Conservation (phyloP, 768 basidiomycete genomes). For the Xerocomus potaroensis region DNA sequence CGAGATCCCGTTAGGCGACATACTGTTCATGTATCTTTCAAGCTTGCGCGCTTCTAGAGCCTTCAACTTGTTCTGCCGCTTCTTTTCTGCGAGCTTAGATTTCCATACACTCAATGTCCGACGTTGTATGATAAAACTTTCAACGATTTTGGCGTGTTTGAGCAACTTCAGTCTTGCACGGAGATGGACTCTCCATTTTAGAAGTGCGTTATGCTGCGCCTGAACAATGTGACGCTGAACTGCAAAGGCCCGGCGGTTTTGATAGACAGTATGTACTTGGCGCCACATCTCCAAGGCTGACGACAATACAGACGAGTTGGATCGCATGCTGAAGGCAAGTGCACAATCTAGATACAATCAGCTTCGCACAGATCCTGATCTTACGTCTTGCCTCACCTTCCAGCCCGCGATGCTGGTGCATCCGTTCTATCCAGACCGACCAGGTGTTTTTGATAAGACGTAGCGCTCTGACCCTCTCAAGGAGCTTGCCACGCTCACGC, state of each 20-base stretch:
- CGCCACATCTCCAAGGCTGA: conserved; percentile 45
- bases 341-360: conserved; percentile 41
- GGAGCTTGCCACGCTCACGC: conserved; percentile 54
- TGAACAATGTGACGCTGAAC: conserved; percentile 34
- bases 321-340: conserved; percentile 44
- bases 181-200: conserved; percentile 54
- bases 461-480: conserved; percentile 48
- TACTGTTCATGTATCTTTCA: conserved; percentile 24
- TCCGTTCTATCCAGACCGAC: conserved; percentile 46
- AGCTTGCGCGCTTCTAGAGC: conserved; percentile 39
- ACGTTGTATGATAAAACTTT: conserved; percentile 48
- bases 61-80: conserved; percentile 42
- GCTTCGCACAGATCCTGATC: background rate
- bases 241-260: conserved; percentile 46
- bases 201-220: conserved; percentile 42
- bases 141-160: conserved; percentile 52
- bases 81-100: conserved; percentile 40
- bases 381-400: conserved; percentile 40
- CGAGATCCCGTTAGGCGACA: conserved; percentile 25
- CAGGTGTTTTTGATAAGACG: conserved; percentile 45
- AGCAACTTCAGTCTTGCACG: conserved; percentile 45
- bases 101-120: conserved; percentile 48
- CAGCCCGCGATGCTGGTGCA: conserved; percentile 36
- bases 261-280: conserved; percentile 38
- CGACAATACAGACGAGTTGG: conserved; percentile 36